Evolutionary conservation across 2,329 filamentous ascomycete genomes (phyloP).

Genomic region (Blumeria hordei): DNA sequence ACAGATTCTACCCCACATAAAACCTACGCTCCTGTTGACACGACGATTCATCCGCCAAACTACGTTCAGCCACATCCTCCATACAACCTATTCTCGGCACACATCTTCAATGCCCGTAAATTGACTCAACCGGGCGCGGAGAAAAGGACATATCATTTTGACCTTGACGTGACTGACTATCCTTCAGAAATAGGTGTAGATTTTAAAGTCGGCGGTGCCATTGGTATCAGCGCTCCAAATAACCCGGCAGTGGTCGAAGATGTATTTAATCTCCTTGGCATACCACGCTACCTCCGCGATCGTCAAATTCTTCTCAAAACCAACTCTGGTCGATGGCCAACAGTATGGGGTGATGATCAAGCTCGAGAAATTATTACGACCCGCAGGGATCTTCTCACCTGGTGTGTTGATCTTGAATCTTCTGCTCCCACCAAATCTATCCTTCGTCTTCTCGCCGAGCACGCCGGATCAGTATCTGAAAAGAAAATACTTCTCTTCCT

Average conservation of each 20-base stretch:
- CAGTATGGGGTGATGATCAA: slow-evolving; percentile 86
- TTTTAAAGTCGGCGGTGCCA: slow-evolving; percentile 89
- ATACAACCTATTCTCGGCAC: slow-evolving; percentile 78
- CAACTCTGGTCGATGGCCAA: slow-evolving; percentile 70
- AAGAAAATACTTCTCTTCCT: slow-evolving; percentile 73
- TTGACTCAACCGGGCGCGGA: slow-evolving; percentile 72
- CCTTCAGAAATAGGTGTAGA: slow-evolving; percentile 64
- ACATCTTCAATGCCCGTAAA: slow-evolving; percentile 61
- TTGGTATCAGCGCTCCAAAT: slow-evolving; percentile 82
- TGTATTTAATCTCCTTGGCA: slow-evolving; percentile 55
- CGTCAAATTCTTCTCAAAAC: slow-evolving; percentile 64
- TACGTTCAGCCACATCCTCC: slow-evolving; percentile 92
- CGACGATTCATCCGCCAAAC: slow-evolving; percentile 47
- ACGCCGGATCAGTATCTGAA: slow-evolving; percentile 58
- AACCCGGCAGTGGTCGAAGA: slow-evolving; percentile 54
- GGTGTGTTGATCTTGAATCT: slow-evolving; percentile 86
- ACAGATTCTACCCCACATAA: slow-evolving; percentile 12
- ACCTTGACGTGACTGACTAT: slow-evolving; percentile 89
- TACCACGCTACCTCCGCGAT: slow-evolving; percentile 64
- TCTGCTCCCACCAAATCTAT: slow-evolving; percentile 76
- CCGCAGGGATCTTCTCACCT: slow-evolving; percentile 72
- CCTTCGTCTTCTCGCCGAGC: slow-evolving; percentile 64
- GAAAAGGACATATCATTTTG: slow-evolving; percentile 94
- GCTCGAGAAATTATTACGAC: slow-evolving; percentile 73
- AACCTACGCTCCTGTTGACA: slow-evolving; percentile 21